Base-by-base conservation (phyloP, 2,329 filamentous ascomycete genomes). In the Aspergillus neoniger region DNA sequence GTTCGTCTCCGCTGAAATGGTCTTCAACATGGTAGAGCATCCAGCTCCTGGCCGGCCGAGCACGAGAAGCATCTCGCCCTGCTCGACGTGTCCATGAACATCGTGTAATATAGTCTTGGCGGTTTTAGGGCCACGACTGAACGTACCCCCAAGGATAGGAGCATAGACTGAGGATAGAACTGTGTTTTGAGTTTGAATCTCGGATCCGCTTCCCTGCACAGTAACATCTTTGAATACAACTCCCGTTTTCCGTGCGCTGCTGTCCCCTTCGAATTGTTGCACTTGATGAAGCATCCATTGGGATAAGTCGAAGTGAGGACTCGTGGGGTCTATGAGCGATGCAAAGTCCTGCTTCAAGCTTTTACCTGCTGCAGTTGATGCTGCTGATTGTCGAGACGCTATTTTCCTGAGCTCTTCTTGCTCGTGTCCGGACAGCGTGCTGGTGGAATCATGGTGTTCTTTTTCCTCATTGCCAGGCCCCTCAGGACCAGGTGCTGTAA, bases 21-120 rank as follows among this genome's bases (percentile, higher is more conserved):
- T 90, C 81, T 96, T 96, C 61, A 96, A 81, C 64, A 96, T 88
- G 1, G 92, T 96, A 12, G 90, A 91, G 76, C 92, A 96, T 48
- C 79, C 79, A 60, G 71, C 74, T 6, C 77, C 76, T 6, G 77
- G 76, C 19, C 75, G 70, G 19, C 77, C 76, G 3, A 79, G 67
- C 5, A 79, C 77, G 53, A 78, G 72, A 5, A 78, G 65, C 64
- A 79, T 65, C 57, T 79, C 84, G 1, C 83, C 83, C 58, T 76
- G 79, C 60, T 80, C 80, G 55, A 86, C 69, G 0, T 82, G 69
- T 9, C 83, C 83, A 62, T 85, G 78, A 62, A 86, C 85, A 56
- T 81, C 76, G 49, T 77, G 79, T 21, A 86, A 67, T 59, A 86
- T 87, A 2, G 82, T 81, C 65, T 85, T 86, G 63, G 82, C 81